Conservation (phyloP, 2,329 filamentous ascomycete species). For the Fusarium globosum region DNA sequence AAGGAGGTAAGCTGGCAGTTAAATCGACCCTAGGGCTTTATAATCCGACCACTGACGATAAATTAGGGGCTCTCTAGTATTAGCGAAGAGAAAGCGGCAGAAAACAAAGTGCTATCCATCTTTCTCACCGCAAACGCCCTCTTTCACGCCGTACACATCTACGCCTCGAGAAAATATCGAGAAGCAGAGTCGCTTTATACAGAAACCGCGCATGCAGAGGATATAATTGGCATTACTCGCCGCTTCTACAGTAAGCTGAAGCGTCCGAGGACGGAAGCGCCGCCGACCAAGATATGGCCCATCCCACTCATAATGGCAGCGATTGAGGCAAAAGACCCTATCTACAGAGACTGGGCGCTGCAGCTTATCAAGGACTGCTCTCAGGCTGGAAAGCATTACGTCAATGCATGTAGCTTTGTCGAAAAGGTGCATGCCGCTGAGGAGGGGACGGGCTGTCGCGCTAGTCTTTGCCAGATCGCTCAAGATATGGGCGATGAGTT, state of each 20-base stretch:
- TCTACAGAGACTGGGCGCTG: not conserved
- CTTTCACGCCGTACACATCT: not conserved
- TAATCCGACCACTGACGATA: rapidly evolving
- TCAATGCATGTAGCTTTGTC: not conserved
- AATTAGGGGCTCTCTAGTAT: rapidly evolving
- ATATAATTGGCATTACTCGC: not conserved
- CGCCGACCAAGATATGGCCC: not conserved
- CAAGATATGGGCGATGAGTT: not conserved
- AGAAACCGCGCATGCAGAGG: rapidly evolving
- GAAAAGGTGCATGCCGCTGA: not conserved
- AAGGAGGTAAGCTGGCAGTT: rapidly evolving
- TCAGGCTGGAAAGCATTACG: not conserved
- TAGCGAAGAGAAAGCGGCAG: not conserved
- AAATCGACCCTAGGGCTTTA: rapidly evolving
- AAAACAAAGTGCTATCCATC: not conserved
- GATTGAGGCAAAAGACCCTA: not conserved
- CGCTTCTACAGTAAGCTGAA: not conserved
- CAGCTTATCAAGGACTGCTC: rapidly evolving
- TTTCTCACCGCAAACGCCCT: not conserved
- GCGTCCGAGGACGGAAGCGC: rapidly evolving
- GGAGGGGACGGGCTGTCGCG: not conserved
- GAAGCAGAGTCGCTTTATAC: rapidly evolving
- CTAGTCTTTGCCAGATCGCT: not conserved
- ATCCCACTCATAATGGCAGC: not conserved
- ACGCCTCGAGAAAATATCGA: not conserved